Evolutionary conservation across 2,329 filamentous ascomycete species (phyloP).

Genomic region (Plectosphaerella plurivora): DNA sequence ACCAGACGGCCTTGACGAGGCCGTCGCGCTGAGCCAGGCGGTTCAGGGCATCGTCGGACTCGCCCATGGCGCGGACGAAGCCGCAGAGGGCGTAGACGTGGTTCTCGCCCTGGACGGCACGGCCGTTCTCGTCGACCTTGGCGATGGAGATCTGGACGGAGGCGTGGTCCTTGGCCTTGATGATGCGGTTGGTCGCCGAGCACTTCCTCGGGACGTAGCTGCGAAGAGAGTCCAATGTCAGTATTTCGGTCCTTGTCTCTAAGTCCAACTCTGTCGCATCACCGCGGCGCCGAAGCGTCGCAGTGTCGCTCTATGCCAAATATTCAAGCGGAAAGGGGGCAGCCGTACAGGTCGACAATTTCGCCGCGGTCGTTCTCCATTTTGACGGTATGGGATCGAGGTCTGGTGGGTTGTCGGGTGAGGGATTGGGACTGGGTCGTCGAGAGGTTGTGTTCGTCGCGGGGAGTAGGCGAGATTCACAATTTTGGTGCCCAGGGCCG

Average conservation of each 20-base stretch:
- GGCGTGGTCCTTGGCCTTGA: slow-evolving; percentile 99
- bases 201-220: slow-evolving; percentile 99
- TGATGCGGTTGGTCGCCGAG: slow-evolving; percentile 98
- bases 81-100: slow-evolving; percentile 96
- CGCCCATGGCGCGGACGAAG: slow-evolving; percentile 96
- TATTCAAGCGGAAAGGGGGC: slow-evolving; percentile 9
- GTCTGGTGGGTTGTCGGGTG: slow-evolving; percentile 24
- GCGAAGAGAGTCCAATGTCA: slow-evolving; percentile 21
- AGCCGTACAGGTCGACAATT: slow-evolving; percentile 93
- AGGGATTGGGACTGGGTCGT: slow-evolving; percentile 16
- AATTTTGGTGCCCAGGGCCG: slow-evolving; percentile 6
- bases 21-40: slow-evolving; percentile 92
- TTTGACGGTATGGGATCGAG: slow-evolving; percentile 45
- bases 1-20: slow-evolving; percentile 96
- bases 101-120: slow-evolving; percentile 90
- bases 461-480: neutral
- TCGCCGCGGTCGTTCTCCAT: slow-evolving; percentile 99
- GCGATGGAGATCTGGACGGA: slow-evolving; percentile 95
- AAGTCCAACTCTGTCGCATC: neutral
- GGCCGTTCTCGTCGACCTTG: slow-evolving; percentile 99
- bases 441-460: slow-evolving; percentile 8
- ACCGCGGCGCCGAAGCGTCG: no score
- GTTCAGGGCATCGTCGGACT: slow-evolving; percentile 96
- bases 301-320: slow-evolving; percentile 5
- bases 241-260: slow-evolving; percentile 8